Evolutionary conservation across 2,329 filamentous ascomycete species (phyloP).

Genomic region (Colletotrichum scovillei): DNA sequence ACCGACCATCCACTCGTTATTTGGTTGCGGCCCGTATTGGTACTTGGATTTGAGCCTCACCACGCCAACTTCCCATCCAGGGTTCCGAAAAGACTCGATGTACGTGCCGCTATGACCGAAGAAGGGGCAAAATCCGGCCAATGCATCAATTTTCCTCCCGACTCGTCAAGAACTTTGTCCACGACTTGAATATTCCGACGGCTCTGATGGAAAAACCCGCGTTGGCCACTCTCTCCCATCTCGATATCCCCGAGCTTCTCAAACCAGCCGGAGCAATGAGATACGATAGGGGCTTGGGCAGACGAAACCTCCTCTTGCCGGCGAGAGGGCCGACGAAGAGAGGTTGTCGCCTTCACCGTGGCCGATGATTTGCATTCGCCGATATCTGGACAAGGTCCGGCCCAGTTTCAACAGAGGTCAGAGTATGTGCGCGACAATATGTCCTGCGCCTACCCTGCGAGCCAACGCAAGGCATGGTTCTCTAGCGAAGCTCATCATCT

Average conservation of each 20-base stretch:
- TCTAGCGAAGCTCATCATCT: neutral
- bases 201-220: neutral
- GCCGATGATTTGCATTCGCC: neutral
- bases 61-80: neutral
- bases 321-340: neutral
- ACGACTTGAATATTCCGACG: neutral
- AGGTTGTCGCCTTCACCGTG: neutral
- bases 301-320: neutral
- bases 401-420: neutral
- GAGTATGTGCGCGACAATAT: neutral
- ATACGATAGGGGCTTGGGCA: neutral
- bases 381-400: conserved; percentile 3
- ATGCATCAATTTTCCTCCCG: neutral
- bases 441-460: conserved; percentile 10
- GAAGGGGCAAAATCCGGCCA: neutral
- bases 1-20: no score
- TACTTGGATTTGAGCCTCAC: neutral
- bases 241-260: neutral
- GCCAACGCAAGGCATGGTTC: conserved; percentile 16
- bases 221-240: no score
- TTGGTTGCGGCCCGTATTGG: neutral
- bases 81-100: neutral
- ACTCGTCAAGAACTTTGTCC: neutral
- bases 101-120: neutral
- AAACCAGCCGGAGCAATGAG: neutral